Evolutionary conservation across 2,329 filamentous ascomycete genomes (phyloP).

Genomic region (Fusarium papillatum): DNA sequence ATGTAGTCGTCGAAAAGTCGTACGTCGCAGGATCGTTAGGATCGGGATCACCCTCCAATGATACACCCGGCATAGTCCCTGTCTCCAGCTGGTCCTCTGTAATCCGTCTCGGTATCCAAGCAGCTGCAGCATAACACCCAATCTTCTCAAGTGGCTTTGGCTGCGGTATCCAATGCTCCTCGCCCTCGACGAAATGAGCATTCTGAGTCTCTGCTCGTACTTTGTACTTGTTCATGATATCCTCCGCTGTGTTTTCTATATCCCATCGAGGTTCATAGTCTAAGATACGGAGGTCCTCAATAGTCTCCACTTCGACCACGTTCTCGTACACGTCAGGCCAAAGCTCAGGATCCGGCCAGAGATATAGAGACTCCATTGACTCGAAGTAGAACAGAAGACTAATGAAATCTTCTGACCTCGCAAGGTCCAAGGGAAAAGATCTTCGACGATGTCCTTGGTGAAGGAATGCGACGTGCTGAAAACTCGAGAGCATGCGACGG

Average conservation of each 20-base stretch:
- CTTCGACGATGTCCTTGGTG: background rate
- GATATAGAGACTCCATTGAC: background rate
- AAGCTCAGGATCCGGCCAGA: background rate
- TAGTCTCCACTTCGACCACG: background rate
- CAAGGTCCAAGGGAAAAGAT: background rate
- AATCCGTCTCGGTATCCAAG: background rate
- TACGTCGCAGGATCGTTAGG: background rate
- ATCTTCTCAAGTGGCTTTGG: background rate
- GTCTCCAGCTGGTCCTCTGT: background rate
- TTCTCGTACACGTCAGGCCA: constrained; percentile 11
- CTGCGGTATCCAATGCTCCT: constrained; percentile 9
- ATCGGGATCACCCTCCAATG: background rate
- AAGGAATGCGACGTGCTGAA: background rate
- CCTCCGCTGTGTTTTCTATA: background rate
- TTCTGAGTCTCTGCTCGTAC: background rate
- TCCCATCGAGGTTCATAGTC: background rate
- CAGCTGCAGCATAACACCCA: background rate
- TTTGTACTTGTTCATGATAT: background rate
- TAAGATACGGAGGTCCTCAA: background rate
- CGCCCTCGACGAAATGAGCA: background rate
- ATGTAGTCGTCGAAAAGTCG: background rate
- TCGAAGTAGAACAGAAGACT: constrained; percentile 1
- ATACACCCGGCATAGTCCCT: background rate
- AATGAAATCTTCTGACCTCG: background rate
- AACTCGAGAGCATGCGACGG: background rate